These are phyloP conservation scores for Aspergillus sp. DNA, from an alignment of 2,329 filamentous ascomycete species.

Conservation along the genomic window DNA sequence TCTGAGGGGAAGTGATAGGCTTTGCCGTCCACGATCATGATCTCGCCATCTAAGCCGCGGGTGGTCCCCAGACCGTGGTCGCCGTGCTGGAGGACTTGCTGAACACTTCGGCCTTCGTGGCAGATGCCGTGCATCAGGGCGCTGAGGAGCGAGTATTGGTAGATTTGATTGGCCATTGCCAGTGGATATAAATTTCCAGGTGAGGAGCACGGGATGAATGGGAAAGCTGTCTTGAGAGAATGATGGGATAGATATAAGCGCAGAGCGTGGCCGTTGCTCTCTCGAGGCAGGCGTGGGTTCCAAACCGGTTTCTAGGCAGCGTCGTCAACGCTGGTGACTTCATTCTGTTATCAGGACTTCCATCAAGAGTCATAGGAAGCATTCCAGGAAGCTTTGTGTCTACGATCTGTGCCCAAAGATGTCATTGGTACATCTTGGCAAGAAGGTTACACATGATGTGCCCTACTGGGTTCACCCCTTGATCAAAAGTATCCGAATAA, in stretches of 20 bases:
- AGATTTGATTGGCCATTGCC: slow-evolving; percentile 25
- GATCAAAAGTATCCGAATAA: no score
- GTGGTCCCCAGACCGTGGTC: slow-evolving; percentile 48
- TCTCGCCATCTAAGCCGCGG: slow-evolving; percentile 44
- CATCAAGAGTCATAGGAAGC: no score
- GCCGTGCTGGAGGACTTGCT: slow-evolving; percentile 38
- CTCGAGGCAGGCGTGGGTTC: neutral
- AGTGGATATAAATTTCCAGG: no score
- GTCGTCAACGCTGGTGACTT: no score
- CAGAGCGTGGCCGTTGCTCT: no score
- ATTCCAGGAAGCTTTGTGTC: no score
- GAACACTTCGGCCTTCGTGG: slow-evolving; percentile 38
- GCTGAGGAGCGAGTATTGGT: slow-evolving; percentile 46
- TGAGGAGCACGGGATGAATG: no score
- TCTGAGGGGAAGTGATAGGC: slow-evolving; percentile 44
- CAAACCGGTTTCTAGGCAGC: neutral
- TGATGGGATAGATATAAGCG: neutral
- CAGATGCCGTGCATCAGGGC: slow-evolving; percentile 47
- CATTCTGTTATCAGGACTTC: no score
- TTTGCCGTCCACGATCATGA: slow-evolving; percentile 43
- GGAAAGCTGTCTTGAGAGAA: neutral
- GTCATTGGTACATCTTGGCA: no score
- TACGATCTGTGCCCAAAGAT: no score
- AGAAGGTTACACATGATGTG: no score
- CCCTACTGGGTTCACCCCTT: no score